Percentiles rank a stretch among this genome's conserved stretches.
These are phyloP conservation scores for Tilletia horrida DNA, from an alignment of 1,284 basidiomycete genomes.

Conservation along the genomic window DNA sequence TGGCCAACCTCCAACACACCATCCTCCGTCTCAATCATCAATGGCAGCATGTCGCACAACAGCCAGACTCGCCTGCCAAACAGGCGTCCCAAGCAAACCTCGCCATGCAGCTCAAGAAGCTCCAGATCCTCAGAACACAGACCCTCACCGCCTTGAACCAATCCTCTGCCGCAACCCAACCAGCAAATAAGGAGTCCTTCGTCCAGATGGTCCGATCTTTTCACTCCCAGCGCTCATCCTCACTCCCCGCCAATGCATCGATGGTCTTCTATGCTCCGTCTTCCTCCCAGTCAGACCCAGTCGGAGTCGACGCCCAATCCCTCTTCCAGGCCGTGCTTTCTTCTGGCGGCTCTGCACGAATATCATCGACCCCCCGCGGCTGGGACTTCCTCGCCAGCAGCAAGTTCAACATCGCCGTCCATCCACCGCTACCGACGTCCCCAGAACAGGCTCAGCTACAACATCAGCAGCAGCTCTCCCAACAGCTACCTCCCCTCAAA, in stretches of 20 bases:
- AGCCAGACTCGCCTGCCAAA: constrained; percentile 45
- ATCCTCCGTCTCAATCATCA: constrained; percentile 45
- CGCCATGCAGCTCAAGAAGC: constrained; percentile 38
- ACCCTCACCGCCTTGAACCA: neutral
- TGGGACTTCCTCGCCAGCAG: constrained; percentile 4
- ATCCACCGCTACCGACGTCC: neutral
- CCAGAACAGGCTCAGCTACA: neutral
- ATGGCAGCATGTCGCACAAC: constrained; percentile 43
- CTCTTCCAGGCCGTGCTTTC: constrained; percentile 5
- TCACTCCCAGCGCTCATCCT: neutral
- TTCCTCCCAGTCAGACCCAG: neutral
- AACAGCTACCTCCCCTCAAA: neutral
- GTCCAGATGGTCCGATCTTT: constrained; percentile 9
- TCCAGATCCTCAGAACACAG: constrained; percentile 37
- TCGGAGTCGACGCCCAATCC: neutral
- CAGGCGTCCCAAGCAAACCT: constrained; percentile 40
- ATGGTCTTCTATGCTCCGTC: constrained; percentile 8
- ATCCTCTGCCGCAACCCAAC: constrained; percentile 3
- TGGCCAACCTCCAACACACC: constrained; percentile 29
- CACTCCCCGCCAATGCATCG: constrained; percentile 2
- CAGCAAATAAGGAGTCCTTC: neutral
- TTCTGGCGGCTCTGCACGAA: constrained; percentile 13
- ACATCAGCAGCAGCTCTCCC: neutral
- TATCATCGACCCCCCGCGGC: constrained; percentile 4
- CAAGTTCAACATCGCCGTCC: constrained; percentile 3